A percentile compares a stretch with the other conserved stretches of the same genome.
These are phyloP conservation scores for Tillandsia leiboldiana DNA, from an alignment of 176 grass and related monocot species.

Conservation along the genomic window DNA sequence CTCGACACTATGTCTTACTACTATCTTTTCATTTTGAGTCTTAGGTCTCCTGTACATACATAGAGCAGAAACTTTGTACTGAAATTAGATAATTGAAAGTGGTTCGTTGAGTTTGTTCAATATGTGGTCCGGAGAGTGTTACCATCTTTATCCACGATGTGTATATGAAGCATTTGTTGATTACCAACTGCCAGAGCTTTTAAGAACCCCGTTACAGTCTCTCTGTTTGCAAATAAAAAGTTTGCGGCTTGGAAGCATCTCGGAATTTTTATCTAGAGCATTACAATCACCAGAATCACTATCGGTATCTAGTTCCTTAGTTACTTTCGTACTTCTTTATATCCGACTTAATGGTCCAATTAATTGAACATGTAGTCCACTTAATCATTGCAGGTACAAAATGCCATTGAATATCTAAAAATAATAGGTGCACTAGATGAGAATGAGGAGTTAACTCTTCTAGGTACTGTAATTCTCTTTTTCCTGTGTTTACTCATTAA, in stretches of 20 bases:
- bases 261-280: conserved; percentile 93
- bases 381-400: conserved; percentile 61
- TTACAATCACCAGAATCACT: conserved; percentile 92
- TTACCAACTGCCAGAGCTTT: conserved; percentile 92
- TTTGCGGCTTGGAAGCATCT: conserved; percentile 81
- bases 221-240: conserved; percentile 99
- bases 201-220: conserved; percentile 91
- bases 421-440: conserved; percentile 89
- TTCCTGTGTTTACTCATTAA: background rate
- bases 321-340: background rate
- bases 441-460: conserved; percentile 85
- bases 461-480: conserved; percentile 38
- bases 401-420: conserved; percentile 97
- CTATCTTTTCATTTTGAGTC: background rate
- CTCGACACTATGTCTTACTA: conserved; percentile 30
- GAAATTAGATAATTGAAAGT: conserved; percentile 4
- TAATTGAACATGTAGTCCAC: too few species aligned
- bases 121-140: conserved; percentile 57
- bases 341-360: too few species aligned
- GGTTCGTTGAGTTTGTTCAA: background rate
- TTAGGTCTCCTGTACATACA: background rate
- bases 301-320: conserved; percentile 37
- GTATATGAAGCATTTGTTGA: conserved; percentile 87
- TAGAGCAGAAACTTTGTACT: background rate
- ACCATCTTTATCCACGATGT: conserved; percentile 88